Conservation (phyloP, 2,329 filamentous ascomycete genomes). For the Fusarium kyushuense region DNA sequence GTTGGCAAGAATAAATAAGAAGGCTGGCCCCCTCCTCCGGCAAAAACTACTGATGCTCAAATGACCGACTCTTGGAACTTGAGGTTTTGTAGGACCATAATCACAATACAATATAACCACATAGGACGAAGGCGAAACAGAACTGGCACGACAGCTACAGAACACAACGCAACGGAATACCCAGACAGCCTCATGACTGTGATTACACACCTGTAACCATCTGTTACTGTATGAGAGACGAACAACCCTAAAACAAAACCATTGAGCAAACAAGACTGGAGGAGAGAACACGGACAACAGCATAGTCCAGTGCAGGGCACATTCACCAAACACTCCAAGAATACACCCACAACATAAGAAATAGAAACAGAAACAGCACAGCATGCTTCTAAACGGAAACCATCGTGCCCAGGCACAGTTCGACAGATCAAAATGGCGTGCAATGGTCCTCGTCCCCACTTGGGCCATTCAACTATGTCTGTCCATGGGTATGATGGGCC, state of each 20-base stretch:
- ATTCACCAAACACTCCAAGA: slow-evolving; percentile 1
- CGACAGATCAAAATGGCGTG: slow-evolving; percentile 64
- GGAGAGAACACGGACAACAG: slow-evolving; percentile 18
- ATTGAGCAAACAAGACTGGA: slow-evolving; percentile 32
- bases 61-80: slow-evolving; percentile 6
- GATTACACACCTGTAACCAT: slow-evolving; percentile 9
- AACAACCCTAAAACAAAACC: not conserved
- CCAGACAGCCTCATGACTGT: slow-evolving; percentile 6
- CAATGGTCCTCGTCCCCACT: slow-evolving; percentile 60
- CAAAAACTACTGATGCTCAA: slow-evolving; percentile 7
- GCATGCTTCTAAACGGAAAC: slow-evolving; percentile 51
- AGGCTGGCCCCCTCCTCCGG: slow-evolving; percentile 27
- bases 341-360: not conserved
- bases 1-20: slow-evolving; percentile 34
- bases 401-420: slow-evolving; percentile 66
- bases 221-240: slow-evolving; percentile 23
- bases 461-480: slow-evolving; percentile 64
- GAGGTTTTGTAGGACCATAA: slow-evolving; percentile 20
- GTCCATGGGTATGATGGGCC: slow-evolving; percentile 60
- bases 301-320: slow-evolving; percentile 6
- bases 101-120: slow-evolving; percentile 12
- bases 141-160: slow-evolving; percentile 4
- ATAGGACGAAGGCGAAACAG: slow-evolving; percentile 29
- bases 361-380: not conserved
- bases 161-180: slow-evolving; percentile 1